Percentiles rank a stretch among this genome's conserved stretches.
Conservation (phyloP, 257 asterid species). For the Marsdenia floribunda region DNA sequence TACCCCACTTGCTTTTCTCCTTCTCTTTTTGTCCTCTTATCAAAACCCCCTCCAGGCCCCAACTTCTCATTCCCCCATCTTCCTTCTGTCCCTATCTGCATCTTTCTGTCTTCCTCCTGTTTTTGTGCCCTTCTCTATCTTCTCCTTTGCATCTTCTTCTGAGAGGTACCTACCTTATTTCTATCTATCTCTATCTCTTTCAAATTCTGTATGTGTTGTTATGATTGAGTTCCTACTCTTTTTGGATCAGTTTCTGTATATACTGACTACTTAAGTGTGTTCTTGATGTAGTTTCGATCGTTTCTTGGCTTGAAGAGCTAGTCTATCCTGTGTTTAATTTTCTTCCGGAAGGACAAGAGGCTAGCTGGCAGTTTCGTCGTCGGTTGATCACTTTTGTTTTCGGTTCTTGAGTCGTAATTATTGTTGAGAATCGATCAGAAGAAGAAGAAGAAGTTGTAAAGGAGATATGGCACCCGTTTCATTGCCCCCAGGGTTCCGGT, state of each 20-base stretch:
- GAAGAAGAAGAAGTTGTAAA: constrained; percentile 8
- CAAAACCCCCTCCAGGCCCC: constrained; percentile 30
- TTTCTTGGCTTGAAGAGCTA: constrained; percentile 11
- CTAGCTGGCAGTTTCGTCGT: neutral
- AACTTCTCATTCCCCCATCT: constrained; percentile 18
- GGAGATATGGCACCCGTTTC: constrained; percentile 73
- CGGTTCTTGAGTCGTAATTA: no score
- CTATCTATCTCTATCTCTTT: constrained; percentile 20
- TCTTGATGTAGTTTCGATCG: constrained; percentile 7
- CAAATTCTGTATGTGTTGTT: neutral
- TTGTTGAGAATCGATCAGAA: neutral
- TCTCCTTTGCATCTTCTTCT: constrained; percentile 35
- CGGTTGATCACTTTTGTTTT: neutral
- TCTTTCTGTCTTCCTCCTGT: constrained; percentile 13
- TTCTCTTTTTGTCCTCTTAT: constrained; percentile 60
- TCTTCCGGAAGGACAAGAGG: neutral
- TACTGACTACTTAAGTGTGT: constrained; percentile 15
- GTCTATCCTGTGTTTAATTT: constrained; percentile 3
- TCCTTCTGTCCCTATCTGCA: constrained; percentile 23
- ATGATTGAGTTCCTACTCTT: neutral
- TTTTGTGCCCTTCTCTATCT: constrained; percentile 17
- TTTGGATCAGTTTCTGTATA: neutral
- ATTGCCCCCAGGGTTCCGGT: constrained; percentile 95
- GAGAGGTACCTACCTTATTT: constrained; percentile 31
- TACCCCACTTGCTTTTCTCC: constrained; percentile 31